phyloP scores from a whole-genome alignment of 1,284 basidiomycete species.

The Ganoderma sinense region DNA sequence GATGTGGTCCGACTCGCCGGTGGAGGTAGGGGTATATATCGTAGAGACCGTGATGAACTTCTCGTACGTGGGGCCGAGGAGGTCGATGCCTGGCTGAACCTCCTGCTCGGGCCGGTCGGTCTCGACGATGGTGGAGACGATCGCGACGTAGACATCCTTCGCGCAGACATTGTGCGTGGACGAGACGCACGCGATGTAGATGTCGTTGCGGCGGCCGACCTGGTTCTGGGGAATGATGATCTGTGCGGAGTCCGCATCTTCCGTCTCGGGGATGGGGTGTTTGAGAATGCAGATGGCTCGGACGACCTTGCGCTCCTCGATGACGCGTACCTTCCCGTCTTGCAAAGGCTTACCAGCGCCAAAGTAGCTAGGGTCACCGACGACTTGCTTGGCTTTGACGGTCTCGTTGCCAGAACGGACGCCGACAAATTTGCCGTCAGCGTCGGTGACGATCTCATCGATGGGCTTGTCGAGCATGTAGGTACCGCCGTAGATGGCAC shows the following conservation, averaged over 20 bases:
- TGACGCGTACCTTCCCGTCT: constrained; percentile 83
- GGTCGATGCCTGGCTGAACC: constrained; percentile 89
- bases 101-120: constrained; percentile 93
- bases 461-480: constrained; percentile 99
- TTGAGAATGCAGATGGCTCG: constrained; percentile 98
- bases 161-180: constrained; percentile 98
- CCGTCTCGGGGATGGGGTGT: constrained; percentile 98
- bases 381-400: constrained; percentile 97
- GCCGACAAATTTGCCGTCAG: constrained; percentile 91
- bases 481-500: constrained; percentile 98
- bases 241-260: constrained; percentile 94
- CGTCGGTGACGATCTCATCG: constrained; percentile 89
- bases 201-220: constrained; percentile 94
- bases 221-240: constrained; percentile 99
- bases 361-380: constrained; percentile 99
- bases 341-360: constrained; percentile 71
- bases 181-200: constrained; percentile 98
- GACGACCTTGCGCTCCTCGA: constrained; percentile 95
- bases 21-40: constrained; percentile 88
- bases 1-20: constrained; percentile 87
- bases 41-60: constrained; percentile 96
- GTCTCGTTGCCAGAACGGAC: constrained; percentile 92
- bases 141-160: constrained; percentile 94
- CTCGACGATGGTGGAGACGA: constrained; percentile 99
- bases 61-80: constrained; percentile 94